Base-by-base conservation (phyloP, 306 rosid species). In the Sechiopsis laciniata region DNA sequence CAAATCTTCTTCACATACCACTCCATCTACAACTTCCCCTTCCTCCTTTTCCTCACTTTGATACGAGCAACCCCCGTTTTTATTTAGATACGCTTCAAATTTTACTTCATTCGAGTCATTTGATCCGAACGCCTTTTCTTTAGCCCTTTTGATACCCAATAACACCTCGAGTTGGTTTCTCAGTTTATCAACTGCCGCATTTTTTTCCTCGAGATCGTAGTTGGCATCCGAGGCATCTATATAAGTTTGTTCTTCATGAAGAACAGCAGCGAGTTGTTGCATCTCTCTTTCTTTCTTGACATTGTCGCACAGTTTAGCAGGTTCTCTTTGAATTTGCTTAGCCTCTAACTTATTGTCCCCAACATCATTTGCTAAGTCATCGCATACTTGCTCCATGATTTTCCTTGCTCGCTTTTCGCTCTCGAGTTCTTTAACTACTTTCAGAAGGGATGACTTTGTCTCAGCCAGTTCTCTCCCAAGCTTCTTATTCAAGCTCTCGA, bases 401-500 rank as follows among this genome's bases (percentile, higher is more conserved):
- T 94, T 96, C 82, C 99, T 87, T 1, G 95, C 88, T 76, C 97
- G 87, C 87, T 86, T 94, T 81, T 94, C 97, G 58, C 85, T 85
- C 82, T 91, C 99, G 26, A 91, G 92, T 63, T 91, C 95, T 82
- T 89, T 95, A 81, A 82, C 91, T 52, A 83, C 89, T 83, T 83
- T 89, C 50, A 95, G 81, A 78, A 95, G 89, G 35, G 95, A 82
- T 17, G 92, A 82, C 82, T 91, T 95, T 24, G 99, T 88, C 89
- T 91, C 99, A 2, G 91, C 85, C 82, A 95, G 76, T 74, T 95
- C 97, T 77, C 92, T 86, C 53, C 97, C 96, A 0, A 91, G 95
- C 85, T 88, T 95, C 85, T 95, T 95, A 83, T 95, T 95, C 84
- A 91, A 79, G 89, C 96, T 87, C 84, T 95, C 99, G 10, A 77